phyloP scores from a whole-genome alignment of 176 grass and related monocot genomes.

The Olyra latifolia region DNA sequence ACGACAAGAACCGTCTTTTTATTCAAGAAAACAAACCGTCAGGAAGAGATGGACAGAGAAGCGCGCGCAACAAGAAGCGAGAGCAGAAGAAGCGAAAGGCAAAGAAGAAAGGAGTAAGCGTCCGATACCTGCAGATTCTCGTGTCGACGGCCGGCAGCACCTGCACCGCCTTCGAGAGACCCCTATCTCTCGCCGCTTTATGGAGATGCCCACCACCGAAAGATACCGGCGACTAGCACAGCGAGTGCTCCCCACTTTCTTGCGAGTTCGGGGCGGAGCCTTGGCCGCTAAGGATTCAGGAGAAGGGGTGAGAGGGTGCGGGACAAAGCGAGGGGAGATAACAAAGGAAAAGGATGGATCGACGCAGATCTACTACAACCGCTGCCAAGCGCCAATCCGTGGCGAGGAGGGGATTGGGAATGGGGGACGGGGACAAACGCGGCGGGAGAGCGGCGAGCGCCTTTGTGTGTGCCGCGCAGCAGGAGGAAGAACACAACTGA shows the following conservation, averaged over 20 bases:
- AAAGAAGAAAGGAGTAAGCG: background rate
- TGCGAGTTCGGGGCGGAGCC: conserved; percentile 20
- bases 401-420: conserved; percentile 11
- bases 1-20: background rate
- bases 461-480: background rate
- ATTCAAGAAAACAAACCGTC: conserved; percentile 10
- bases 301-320: too few relatives aligned
- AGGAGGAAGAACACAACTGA: background rate
- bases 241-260: conserved; percentile 38
- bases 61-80: background rate
- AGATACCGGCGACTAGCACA: conserved; percentile 16
- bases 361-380: conserved; percentile 35
- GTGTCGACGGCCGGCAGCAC: background rate
- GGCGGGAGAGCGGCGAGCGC: background rate
- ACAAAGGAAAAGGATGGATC: conserved; percentile 2
- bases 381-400: conserved; percentile 30
- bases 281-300: conserved; percentile 51
- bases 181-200: conserved; percentile 35
- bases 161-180: background rate
- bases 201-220: conserved; percentile 50
- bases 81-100: background rate
- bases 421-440: background rate
- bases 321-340: too few relatives aligned
- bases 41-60: background rate
- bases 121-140: conserved; percentile 34